Evolutionary conservation across 768 basidiomycete species (phyloP).

Genomic region (Lentinula sp.): DNA sequence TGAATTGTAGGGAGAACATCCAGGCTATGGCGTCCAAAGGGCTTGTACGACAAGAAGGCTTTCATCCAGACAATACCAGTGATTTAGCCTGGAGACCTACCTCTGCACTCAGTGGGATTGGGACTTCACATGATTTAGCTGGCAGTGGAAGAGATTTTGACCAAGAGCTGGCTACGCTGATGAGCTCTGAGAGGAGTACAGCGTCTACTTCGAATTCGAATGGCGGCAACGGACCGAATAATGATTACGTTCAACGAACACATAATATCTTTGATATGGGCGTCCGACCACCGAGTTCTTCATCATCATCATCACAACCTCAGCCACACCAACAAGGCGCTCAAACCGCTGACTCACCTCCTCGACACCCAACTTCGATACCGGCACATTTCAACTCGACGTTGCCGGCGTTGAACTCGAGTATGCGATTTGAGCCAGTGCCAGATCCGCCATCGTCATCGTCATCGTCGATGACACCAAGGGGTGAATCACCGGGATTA

Average conservation of each 20-base stretch:
- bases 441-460: constrained; percentile 18
- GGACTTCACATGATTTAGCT: constrained; percentile 36
- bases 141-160: constrained; percentile 43
- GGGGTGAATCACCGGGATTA: constrained; percentile 11
- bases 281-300: constrained; percentile 18
- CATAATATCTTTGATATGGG: constrained; percentile 26
- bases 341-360: constrained; percentile 14
- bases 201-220: not conserved
- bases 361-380: constrained; percentile 14
- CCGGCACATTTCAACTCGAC: constrained; percentile 43
- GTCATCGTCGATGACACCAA: not conserved
- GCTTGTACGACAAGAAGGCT: constrained; percentile 63
- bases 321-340: not conserved
- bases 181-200: constrained; percentile 28
- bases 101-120: constrained; percentile 35
- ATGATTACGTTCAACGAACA: constrained; percentile 17
- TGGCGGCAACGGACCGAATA: constrained; percentile 7
- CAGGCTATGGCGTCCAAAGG: not conserved
- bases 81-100: constrained; percentile 19
- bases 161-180: constrained; percentile 63
- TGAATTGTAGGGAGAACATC: too few relatives aligned
- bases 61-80: constrained; percentile 32
- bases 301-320: not conserved
- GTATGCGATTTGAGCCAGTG: constrained; percentile 44
- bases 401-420: constrained; percentile 44